Base-by-base conservation (phyloP, 1,284 basidiomycete genomes). In the Porphyrellus sp. region DNA sequence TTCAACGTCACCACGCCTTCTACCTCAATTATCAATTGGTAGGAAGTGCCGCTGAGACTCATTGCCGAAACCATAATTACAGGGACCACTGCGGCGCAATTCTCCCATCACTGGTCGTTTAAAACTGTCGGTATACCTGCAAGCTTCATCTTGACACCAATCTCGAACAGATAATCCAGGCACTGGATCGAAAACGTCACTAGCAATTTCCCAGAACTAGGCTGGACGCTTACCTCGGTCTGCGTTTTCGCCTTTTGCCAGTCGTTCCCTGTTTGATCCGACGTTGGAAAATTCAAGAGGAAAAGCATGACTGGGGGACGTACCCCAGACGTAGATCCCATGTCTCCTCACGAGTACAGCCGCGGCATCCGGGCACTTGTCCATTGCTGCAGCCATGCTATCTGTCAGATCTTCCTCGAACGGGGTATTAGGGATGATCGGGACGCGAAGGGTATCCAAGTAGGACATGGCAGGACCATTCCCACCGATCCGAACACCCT, bases 221-320 rank as follows among this genome's bases (percentile, higher is more conserved):
- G 23, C 5, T 18, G 3, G 28, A 12, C 2, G 48, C 68, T 45
- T 47, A 81, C 83, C 74, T 91, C 89, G 2, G 89, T 83, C 64
- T 93, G 90, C 0, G 88, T 89, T 72, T 93, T 93, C n/a, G 91
- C 90, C 64, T 86, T 89, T 67, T 91, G 82, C 89, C 90, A 93
- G 49, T 87, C 85, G 43, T 74, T 73, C 2, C 84, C 86, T 89
- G 55, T 40, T 16, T 16, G 24, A 38, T n/a, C 31, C 5, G 3
- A 47, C 9, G 42, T 52, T 42, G 55, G 46, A 20, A 39, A 20
- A 39, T 5, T 6, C 5, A 9, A 11, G 2, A 25, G n/a, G 25
- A 54, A 12, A 13, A 18, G 23, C 11, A 25, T 31, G 16, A 12
- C 34, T 9, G 8, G 16, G 8, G 16, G 40, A 70, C 82, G 52